Evolutionary conservation across 2,329 filamentous ascomycete genomes (phyloP).

Genomic region (Apiospora phragmitis): DNA sequence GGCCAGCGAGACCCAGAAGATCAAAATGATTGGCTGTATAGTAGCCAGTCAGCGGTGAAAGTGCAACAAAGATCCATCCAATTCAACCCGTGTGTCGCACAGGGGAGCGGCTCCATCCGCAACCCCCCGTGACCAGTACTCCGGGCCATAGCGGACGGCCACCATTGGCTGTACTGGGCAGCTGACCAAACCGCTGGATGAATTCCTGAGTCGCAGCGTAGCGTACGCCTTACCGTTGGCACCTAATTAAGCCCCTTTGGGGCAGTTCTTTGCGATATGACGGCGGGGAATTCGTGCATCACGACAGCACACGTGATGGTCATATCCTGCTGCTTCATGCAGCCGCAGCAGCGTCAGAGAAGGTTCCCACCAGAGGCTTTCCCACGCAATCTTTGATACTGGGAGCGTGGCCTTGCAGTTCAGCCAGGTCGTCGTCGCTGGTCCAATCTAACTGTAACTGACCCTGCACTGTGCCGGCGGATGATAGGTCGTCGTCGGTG

Average conservation of each 20-base stretch:
- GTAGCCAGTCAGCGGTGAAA: conserved; percentile 18
- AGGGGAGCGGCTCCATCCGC: conserved; percentile 10
- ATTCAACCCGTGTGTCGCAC: conserved; percentile 23
- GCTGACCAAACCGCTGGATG: neutral
- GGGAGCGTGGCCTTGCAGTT: conserved; percentile 41
- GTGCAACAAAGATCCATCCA: conserved; percentile 13
- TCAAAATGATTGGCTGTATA: conserved; percentile 22
- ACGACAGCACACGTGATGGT: neutral
- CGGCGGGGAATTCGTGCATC: neutral
- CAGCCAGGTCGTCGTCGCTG: conserved; percentile 44
- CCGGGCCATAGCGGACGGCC: neutral
- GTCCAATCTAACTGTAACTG: conserved; percentile 53
- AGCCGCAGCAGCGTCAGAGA: conserved; percentile 58
- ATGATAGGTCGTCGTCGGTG: conserved; percentile 39
- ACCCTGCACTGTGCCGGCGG: conserved; percentile 41
- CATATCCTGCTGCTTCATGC: neutral
- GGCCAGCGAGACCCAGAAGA: conserved; percentile 13
- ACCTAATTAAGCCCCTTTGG: conserved; percentile 1
- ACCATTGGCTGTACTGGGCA: neutral
- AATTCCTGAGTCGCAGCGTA: neutral
- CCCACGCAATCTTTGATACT: conserved; percentile 40
- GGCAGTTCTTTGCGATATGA: neutral
- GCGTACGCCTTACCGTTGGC: neutral
- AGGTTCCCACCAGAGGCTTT: conserved; percentile 57
- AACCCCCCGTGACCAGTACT: conserved; percentile 1